Evolutionary conservation across 163 green algal genomes (phyloP), one percentile per base, ranked within the genome.

Genomic region (Coccomyxa subellipsoidea): DNA sequence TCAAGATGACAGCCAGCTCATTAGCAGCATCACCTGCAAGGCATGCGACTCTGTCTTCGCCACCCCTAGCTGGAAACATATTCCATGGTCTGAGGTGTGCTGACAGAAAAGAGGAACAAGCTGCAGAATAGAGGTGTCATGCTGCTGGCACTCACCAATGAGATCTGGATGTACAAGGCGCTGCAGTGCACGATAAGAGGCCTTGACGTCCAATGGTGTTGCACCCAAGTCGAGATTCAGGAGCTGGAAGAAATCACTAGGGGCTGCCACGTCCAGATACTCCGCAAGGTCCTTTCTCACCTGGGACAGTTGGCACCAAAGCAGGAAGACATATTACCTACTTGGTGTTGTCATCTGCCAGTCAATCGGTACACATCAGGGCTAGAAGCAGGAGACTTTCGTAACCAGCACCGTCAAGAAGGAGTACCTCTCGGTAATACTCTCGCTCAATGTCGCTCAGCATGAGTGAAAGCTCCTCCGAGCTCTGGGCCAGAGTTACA

Each of bases 81-180:
- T n/a, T n/a, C n/a, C n/a, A n/a, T n/a, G n/a, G n/a, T n/a, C n/a
- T n/a, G n/a, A n/a, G n/a, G n/a, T n/a, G n/a, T n/a, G n/a, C n/a
- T n/a, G n/a, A n/a, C 69, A 35, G 25, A 66, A 66, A 66, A 66
- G 47, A 77, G 69, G 25, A n/a, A n/a, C n/a, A n/a, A n/a, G n/a
- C n/a, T n/a, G n/a, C n/a, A n/a, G n/a, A n/a, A n/a, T n/a, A n/a
- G n/a, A n/a, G n/a, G n/a, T n/a, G n/a, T n/a, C n/a, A n/a, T n/a
- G n/a, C n/a, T n/a, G n/a, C n/a, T n/a, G n/a, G n/a, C n/a, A n/a
- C n/a, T n/a, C 37, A 47, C 36, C 36, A 78, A 78, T 23, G 2
- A 59, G 27, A 70, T 91, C 87, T n/a, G 87, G 87, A 40, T 91
- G 87, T 32, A 81, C 86, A 9, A 84, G 32, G 31, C 82, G 85